These are phyloP conservation scores for Tetracentron sinense DNA, from an alignment of 164 flowering plant genomes.

Conservation along the genomic window DNA sequence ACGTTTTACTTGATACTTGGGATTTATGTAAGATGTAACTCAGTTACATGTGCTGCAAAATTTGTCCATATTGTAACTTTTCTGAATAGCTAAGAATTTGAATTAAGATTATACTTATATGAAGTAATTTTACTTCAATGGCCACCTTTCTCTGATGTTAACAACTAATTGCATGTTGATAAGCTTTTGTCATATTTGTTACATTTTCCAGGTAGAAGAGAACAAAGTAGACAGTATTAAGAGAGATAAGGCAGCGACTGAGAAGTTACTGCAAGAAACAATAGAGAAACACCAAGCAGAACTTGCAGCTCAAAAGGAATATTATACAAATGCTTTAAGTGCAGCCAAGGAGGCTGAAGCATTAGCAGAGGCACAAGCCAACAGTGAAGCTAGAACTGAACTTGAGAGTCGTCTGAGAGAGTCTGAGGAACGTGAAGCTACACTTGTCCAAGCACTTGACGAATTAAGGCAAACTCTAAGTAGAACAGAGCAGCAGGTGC, in stretches of 20 bases:
- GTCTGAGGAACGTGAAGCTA: constrained; percentile 89
- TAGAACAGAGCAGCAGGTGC: constrained; percentile 93
- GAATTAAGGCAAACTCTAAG: constrained; percentile 85
- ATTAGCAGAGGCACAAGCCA: constrained; percentile 88
- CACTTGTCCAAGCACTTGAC: constrained; percentile 90
- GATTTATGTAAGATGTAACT: too few relatives aligned
- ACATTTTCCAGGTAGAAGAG: constrained; percentile 71
- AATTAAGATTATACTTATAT: background rate
- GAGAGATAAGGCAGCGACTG: constrained; percentile 89
- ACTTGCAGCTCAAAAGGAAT: constrained; percentile 81
- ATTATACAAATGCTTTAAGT: constrained; percentile 70
- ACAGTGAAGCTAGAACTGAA: constrained; percentile 90
- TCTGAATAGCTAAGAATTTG: background rate
- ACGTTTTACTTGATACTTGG: too few relatives aligned
- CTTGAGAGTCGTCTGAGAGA: constrained; percentile 84
- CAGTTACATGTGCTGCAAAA: background rate
- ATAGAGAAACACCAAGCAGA: constrained; percentile 91
- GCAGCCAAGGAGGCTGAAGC: constrained; percentile 97
- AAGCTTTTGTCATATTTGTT: background rate
- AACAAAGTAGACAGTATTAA: constrained; percentile 91
- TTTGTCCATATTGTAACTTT: background rate
- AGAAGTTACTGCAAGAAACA: constrained; percentile 90
- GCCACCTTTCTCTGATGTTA: background rate
- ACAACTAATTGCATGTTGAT: constrained; percentile 1
- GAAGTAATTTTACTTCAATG: background rate